Evolutionary conservation across 768 basidiomycete genomes (phyloP).

Genomic region (Artomyces pyxidatus): DNA sequence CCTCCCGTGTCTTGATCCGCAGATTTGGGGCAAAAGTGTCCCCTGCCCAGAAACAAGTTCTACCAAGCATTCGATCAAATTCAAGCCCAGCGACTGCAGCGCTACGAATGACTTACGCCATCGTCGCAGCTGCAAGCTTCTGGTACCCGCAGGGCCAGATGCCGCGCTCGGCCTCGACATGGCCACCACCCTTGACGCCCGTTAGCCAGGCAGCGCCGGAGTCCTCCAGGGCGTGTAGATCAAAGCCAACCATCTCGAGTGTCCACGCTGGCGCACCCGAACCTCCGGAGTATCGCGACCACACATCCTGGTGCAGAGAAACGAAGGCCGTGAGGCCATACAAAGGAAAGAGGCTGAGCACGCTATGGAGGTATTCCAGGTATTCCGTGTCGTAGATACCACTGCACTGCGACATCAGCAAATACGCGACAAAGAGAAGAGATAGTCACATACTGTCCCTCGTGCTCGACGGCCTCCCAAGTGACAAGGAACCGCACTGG

Average conservation of each 20-base stretch:
- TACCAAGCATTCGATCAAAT: slow-evolving; percentile 21
- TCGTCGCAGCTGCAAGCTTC: slow-evolving; percentile 87
- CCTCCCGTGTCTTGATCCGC: slow-evolving; percentile 37
- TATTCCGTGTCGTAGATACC: slow-evolving; percentile 83
- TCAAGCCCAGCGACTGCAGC: neutral
- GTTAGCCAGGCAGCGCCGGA: slow-evolving; percentile 82
- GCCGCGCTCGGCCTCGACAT: slow-evolving; percentile 70
- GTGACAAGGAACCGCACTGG: slow-evolving; percentile 88
- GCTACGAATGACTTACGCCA: slow-evolving; percentile 54
- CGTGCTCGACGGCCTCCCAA: slow-evolving; percentile 96
- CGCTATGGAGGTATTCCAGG: slow-evolving; percentile 61
- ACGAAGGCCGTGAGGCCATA: slow-evolving; percentile 72
- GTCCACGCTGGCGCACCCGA: slow-evolving; percentile 98
- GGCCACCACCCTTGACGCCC: slow-evolving; percentile 71
- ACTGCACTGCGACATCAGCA: slow-evolving; percentile 29
- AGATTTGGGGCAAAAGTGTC: slow-evolving; percentile 79
- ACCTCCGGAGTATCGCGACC: slow-evolving; percentile 91
- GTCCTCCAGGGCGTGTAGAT: slow-evolving; percentile 69
- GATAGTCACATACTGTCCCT: slow-evolving; percentile 63
- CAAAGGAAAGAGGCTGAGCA: slow-evolving; percentile 62
- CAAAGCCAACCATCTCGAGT: slow-evolving; percentile 77
- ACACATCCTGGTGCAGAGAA: slow-evolving; percentile 89
- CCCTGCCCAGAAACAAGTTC: slow-evolving; percentile 92
- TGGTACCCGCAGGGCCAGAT: slow-evolving; percentile 93
- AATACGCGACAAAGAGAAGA: neutral